Percentiles rank a stretch among this genome's conserved stretches.
These are phyloP conservation scores for Zygoascus ofunaensis DNA, from an alignment of 805 yeast genomes.

Conservation along the genomic window DNA sequence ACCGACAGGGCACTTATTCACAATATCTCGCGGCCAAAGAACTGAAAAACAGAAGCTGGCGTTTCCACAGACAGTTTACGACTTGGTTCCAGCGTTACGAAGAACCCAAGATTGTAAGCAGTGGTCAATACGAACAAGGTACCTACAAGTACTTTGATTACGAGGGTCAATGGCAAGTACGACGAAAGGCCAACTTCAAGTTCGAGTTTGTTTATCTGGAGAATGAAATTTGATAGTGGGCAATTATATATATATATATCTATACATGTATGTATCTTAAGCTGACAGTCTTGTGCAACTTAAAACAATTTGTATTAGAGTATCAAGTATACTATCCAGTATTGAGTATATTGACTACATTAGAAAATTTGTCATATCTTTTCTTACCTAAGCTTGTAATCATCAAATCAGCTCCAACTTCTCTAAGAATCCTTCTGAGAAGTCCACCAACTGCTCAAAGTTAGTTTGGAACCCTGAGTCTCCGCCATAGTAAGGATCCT, in stretches of 20 bases:
- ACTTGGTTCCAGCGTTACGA: slow-evolving; percentile 77
- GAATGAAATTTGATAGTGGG: slow-evolving; percentile 27
- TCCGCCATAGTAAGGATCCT: slow-evolving; percentile 93
- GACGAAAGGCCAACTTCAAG: slow-evolving; percentile 52
- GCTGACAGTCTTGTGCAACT: too few species aligned
- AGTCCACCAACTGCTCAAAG: slow-evolving; percentile 65
- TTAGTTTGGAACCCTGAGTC: slow-evolving; percentile 70
- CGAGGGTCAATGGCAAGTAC: slow-evolving; percentile 57
- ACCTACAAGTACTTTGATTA: slow-evolving; percentile 80
- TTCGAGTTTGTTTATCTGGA: slow-evolving; percentile 38
- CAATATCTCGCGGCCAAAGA: slow-evolving; percentile 77
- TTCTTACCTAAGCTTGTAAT: too few species aligned
- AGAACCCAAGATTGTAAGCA: slow-evolving; percentile 34
- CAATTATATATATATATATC: too few species aligned
- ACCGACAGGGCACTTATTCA: slow-evolving; percentile 62
- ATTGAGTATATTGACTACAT: too few species aligned
- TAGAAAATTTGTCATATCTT: not conserved
- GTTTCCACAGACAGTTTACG: slow-evolving; percentile 56
- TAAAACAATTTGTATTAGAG: too few species aligned
- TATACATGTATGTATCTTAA: too few species aligned
- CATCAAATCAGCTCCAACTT: not conserved
- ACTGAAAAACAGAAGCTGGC: slow-evolving; percentile 74
- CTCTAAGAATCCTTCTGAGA: slow-evolving; percentile 60
- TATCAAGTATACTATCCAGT: too few species aligned
- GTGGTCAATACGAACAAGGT: slow-evolving; percentile 37